Evolutionary conservation across 225 moss, liverwort and hornwort genomes (phyloP), one percentile per base, ranked within the genome.

Genomic region (Sphagnum contortum): DNA sequence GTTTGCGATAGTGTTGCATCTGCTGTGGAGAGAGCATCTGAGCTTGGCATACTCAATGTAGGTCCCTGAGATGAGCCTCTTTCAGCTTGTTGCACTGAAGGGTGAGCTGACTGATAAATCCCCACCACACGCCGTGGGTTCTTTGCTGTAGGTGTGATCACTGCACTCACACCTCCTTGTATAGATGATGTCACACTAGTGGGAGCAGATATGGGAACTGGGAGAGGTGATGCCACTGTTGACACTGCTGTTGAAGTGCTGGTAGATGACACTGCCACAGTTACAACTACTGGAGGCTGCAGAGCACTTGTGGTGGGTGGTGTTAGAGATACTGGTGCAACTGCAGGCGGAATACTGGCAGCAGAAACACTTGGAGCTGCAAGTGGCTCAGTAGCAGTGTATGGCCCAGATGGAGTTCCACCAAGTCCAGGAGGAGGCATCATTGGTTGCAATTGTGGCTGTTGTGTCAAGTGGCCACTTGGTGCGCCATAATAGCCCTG

Each of bases 401-500:
- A 45, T n/a, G 78, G 48, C 46, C 67, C 80, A 47, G 64, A 29
- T 29, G 29, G 29, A 29, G 29, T 29, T 29, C 29, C 13, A 3
- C 66, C 59, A 44, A 65, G 59, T 44, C 64, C 73, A 2, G 49
- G 44, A 74, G 84, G 71, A 53, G 73, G 75, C 51, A 71, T 53
- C 11, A 65, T 68, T 69, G 68, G 53, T 46, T 77, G 69, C 48
- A 71, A 50, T 59, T 73, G 84, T 44, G 85, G 93, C 60, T 91
- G 98, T 67, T 90, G 96, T 68, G 85, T 76, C 73, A 91, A 77
- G 66, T 89, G 87, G 67, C 85, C 90, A 0, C 83, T 75, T 51
- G 84, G 82, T 58, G 89, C 81, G 73, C 98, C 89, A 73, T 98
- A 91, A 70, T 91, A 98, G 48, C 85, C 83, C 72, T 85, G 93